Percentiles rank a stretch among this genome's conserved stretches.
phyloP scores from a whole-genome alignment of 2,329 filamentous ascomycete species.

The Clarireedia hainanense region DNA sequence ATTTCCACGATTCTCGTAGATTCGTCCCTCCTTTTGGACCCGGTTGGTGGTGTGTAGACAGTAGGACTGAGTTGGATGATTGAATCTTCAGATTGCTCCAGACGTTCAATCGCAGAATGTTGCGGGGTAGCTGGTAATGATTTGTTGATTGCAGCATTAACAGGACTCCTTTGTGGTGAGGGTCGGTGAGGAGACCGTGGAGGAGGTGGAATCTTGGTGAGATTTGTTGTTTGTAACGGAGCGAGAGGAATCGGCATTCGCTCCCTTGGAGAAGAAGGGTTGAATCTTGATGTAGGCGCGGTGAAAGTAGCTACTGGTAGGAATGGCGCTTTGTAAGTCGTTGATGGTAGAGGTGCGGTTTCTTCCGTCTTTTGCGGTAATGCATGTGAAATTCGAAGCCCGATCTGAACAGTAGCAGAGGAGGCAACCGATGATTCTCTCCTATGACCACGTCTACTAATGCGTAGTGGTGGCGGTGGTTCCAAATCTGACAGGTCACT shows the following conservation, averaged over 20 bases:
- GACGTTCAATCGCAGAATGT: constrained; percentile 21
- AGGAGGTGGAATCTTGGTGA: constrained; percentile 2
- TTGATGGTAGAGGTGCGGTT: constrained; percentile 24
- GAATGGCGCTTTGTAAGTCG: constrained; percentile 28
- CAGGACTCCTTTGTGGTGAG: background rate
- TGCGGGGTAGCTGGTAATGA: constrained; percentile 15
- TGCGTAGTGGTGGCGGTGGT: constrained; percentile 19
- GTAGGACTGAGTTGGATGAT: constrained; percentile 37
- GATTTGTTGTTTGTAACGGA: constrained; percentile 4
- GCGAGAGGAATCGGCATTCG: background rate
- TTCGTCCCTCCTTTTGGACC: constrained; percentile 7
- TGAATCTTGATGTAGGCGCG: background rate
- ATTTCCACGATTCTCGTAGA: background rate
- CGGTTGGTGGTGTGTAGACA: constrained; percentile 36
- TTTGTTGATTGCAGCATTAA: constrained; percentile 13
- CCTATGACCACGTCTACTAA: constrained; percentile 24
- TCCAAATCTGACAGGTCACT: constrained; percentile 15
- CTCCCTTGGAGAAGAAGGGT: background rate
- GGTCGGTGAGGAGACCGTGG: constrained; percentile 5
- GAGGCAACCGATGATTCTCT: constrained; percentile 56
- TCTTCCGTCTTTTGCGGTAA: constrained; percentile 15
- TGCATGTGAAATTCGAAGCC: constrained; percentile 54
- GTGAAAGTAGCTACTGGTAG: background rate
- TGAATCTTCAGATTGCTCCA: constrained; percentile 23
- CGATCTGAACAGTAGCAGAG: constrained; percentile 64